Percentiles rank a stretch among this genome's conserved stretches.
Evolutionary conservation across 2,329 filamentous ascomycete genomes (phyloP).

Genomic region (Cercospora zeina): DNA sequence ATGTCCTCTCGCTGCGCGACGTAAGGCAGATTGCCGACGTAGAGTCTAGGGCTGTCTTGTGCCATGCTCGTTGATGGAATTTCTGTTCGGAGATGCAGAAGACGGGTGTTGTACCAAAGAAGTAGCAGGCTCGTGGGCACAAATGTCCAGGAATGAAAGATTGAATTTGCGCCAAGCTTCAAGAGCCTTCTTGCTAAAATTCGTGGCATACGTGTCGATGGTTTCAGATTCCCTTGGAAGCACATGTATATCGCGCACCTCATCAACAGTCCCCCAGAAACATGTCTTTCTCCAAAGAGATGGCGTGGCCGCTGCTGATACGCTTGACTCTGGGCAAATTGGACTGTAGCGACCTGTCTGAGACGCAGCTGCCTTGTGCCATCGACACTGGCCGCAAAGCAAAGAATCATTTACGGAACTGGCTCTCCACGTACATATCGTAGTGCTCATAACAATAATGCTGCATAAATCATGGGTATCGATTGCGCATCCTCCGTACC

Average conservation of each 20-base stretch:
- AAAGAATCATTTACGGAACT: constrained; percentile 6
- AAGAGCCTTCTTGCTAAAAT: constrained; percentile 12
- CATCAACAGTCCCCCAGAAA: neutral
- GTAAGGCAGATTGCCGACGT: constrained; percentile 59
- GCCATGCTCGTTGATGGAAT: neutral
- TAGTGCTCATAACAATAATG: constrained; percentile 13
- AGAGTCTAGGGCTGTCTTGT: constrained; percentile 39
- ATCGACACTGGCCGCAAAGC: neutral
- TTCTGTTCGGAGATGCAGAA: neutral
- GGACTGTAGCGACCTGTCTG: neutral
- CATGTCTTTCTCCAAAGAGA: neutral
- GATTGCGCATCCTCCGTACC: neutral
- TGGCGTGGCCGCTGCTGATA: neutral
- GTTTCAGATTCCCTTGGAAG: constrained; percentile 6
- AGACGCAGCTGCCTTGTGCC: neutral
- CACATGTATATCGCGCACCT: neutral
- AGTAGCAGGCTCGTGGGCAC: constrained; percentile 6
- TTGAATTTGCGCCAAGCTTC: constrained; percentile 12
- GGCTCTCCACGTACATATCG: constrained; percentile 6
- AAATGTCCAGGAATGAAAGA: constrained; percentile 2
- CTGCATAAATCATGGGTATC: constrained; percentile 20
- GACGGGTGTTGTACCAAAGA: constrained; percentile 1
- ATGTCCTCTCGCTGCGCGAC: constrained; percentile 55
- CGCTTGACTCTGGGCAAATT: neutral
- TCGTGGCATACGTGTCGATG: constrained; percentile 5